Conservation (phyloP, 257 asterid genomes). For the Fraxinus americana region DNA sequence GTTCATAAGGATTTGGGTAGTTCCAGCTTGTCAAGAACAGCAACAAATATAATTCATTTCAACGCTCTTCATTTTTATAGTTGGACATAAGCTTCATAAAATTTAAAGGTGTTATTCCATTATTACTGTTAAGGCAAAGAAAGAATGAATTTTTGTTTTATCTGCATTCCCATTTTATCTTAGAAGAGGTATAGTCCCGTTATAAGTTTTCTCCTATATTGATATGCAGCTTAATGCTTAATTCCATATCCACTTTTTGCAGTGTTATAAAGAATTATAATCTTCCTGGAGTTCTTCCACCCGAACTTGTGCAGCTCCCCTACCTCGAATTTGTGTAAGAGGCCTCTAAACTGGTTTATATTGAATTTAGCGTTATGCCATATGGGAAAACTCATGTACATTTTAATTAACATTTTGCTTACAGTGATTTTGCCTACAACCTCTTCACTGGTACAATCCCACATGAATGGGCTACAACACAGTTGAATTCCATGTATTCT, state of each 20-base stretch:
- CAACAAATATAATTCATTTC: background rate
- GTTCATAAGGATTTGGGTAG: background rate
- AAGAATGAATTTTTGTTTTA: background rate
- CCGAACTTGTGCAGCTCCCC: constrained; percentile 57
- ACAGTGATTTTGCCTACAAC: constrained; percentile 89
- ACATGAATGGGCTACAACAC: constrained; percentile 70
- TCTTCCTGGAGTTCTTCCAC: constrained; percentile 86
- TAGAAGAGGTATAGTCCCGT: background rate
- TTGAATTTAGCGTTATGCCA: constrained; percentile 14
- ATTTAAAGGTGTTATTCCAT: too few relatives aligned
- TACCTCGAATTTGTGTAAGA: constrained; percentile 67
- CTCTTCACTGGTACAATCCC: constrained; percentile 82
- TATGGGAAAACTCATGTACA: constrained; percentile 10
- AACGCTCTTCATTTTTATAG: background rate
- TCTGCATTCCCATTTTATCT: background rate
- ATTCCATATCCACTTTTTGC: constrained; percentile 33
- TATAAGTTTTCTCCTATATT: background rate
- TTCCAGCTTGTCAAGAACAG: background rate
- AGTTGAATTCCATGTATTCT: constrained; percentile 62
- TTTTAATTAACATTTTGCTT: constrained; percentile 8
- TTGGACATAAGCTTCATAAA: background rate
- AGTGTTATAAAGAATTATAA: constrained; percentile 70
- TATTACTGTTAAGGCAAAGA: too few relatives aligned
- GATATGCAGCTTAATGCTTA: background rate
- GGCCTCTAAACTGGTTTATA: constrained; percentile 15